Percentiles rank a stretch among this genome's conserved stretches.
These are phyloP conservation scores for Blastocystis sp. DNA, from an alignment of 352 stramenopile genomes.

Conservation along the genomic window DNA sequence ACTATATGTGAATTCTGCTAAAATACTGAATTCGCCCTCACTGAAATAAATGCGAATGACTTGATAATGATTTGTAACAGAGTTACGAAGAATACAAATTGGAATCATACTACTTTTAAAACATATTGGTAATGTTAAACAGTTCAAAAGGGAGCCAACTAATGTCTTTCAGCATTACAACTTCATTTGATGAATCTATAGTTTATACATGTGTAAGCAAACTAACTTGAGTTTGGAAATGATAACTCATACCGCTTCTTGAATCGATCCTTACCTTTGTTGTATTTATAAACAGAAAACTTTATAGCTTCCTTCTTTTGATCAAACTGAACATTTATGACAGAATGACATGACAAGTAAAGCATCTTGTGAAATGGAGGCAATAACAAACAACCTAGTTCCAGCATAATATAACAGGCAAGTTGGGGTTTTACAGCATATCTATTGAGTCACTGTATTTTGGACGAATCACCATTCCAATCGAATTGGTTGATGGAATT, in stretches of 20 bases:
- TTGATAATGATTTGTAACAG: background rate
- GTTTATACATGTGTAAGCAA: background rate
- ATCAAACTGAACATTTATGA: background rate
- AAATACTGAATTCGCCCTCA: background rate
- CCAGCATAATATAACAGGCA: background rate
- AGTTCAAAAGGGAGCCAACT: background rate
- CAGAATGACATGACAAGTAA: background rate
- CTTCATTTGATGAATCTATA: background rate
- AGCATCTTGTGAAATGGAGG: slow-evolving; percentile 9
- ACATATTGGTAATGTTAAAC: background rate
- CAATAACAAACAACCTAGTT: background rate
- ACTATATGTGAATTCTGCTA: background rate
- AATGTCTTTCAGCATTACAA: background rate
- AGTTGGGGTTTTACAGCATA: background rate
- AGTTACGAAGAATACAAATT: slow-evolving; percentile 5
- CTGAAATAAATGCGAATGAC: background rate
- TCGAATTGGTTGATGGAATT: background rate
- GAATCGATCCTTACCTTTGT: slow-evolving; percentile 45
- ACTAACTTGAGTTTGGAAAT: background rate
- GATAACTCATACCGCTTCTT: slow-evolving; percentile 39
- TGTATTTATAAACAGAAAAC: background rate
- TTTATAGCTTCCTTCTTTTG: background rate
- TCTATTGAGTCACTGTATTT: slow-evolving; percentile 9
- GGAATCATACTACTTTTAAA: background rate
- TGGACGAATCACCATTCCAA: slow-evolving; percentile 23